Conservation (phyloP, 177 flowering plant genomes). For the Vitis hybrid region DNA sequence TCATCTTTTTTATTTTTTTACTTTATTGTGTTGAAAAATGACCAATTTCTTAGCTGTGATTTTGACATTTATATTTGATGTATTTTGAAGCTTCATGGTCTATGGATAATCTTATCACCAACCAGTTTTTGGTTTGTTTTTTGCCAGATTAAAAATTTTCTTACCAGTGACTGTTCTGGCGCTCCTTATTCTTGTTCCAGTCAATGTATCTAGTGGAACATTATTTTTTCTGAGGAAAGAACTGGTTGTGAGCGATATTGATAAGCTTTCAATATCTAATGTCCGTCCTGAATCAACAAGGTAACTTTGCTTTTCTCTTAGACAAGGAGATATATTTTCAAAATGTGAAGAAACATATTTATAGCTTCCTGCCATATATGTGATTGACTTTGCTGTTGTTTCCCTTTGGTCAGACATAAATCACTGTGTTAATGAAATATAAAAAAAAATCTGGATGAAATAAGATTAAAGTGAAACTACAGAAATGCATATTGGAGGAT, state of each 20-base stretch:
- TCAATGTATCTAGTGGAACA: constrained; percentile 77
- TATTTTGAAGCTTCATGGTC: not conserved
- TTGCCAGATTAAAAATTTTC: constrained; percentile 83
- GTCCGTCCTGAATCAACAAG: constrained; percentile 65
- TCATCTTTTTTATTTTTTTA: too few species aligned
- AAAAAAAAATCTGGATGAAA: too few species aligned
- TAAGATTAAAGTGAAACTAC: too few species aligned
- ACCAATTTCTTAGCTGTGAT: not conserved
- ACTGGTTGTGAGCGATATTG: constrained; percentile 79
- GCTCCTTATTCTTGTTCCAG: constrained; percentile 77
- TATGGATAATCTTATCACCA: not conserved
- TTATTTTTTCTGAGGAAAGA: constrained; percentile 65
- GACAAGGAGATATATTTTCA: not conserved
- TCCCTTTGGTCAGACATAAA: too few species aligned
- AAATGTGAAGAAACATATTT: not conserved
- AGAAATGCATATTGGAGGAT: too few species aligned
- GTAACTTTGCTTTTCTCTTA: constrained; percentile 38
- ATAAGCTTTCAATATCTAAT: constrained; percentile 98
- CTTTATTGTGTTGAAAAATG: too few species aligned
- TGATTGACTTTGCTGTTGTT: not conserved
- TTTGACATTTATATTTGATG: not conserved
- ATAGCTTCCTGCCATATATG: not conserved
- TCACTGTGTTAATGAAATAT: too few species aligned
- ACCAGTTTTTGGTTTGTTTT: constrained; percentile 5
- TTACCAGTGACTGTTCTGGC: constrained; percentile 73